Base-by-base conservation (phyloP, 2,329 filamentous ascomycete genomes). In the Colletotrichum destructivum region DNA sequence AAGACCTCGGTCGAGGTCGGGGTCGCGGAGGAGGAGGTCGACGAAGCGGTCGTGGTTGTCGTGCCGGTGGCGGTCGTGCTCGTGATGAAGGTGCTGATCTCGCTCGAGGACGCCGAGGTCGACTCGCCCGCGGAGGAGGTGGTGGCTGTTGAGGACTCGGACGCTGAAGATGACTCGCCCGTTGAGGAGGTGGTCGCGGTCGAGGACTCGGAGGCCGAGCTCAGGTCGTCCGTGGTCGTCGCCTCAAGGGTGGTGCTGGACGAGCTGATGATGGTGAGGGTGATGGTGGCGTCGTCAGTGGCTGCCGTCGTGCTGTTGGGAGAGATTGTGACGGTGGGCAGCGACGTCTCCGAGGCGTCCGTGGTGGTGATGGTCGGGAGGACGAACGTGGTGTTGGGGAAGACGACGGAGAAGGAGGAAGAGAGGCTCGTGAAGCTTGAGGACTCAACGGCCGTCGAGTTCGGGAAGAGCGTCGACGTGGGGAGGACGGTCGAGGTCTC, bases 391-490 rank as follows among this genome's bases (percentile, higher is more conserved):
- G 44, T 59, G 44, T 65, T 68, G 21, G 44, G 42, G 44, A 51
- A 51, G 44, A 42, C 6, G 26, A 62, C 60, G 18, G 42, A 1
- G 6, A 16, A 31, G 23, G 35, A 46, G 3, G 66, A 26, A 3
- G 55, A 31, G 21, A 31, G n/a, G 55, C 23, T 52, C 11, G 51
- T 56, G 62, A 46, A 38, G 62, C 21, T 60, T 13, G 56, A n/a
- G 15, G 62, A 21, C 49, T 64, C 62, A 21, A 64, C 15, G 38
- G 49, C 49, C 49, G 62, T 65, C 18, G 35, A 44, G 57, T 61
- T 68, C 26, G 65, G 65, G 65, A 63, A 52, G 8, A 65, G 35
- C 7, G 49, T 63, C 11, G 65, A 68, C 23, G 65, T 67, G 16
- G 64, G 64, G n/a, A 62, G 55, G 6, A 35, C 15, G 9, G 66